A percentile compares a stretch with the other conserved stretches of the same genome.
phyloP scores from a whole-genome alignment of 345 rosid species.

The Linum trigynum region DNA sequence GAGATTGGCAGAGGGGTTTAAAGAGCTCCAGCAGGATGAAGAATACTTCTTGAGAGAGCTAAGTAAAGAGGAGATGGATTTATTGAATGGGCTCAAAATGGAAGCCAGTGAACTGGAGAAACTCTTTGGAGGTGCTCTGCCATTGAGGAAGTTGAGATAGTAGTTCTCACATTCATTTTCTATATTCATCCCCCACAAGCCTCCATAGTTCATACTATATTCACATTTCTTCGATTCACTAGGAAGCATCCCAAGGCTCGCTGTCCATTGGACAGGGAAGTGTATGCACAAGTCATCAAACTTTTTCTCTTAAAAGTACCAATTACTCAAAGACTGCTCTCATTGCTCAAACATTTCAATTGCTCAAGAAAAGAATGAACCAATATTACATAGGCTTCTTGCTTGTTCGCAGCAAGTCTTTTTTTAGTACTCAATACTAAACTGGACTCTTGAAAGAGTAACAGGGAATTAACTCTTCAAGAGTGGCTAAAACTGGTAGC shows the following conservation, averaged over 20 bases:
- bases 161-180: background rate
- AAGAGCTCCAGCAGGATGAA: slow-evolving; percentile 56
- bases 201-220: background rate
- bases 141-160: slow-evolving; percentile 65
- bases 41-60: slow-evolving; percentile 51
- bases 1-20: slow-evolving; percentile 67
- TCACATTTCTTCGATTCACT: background rate
- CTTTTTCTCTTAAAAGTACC: too few species aligned
- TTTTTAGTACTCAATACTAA: too few species aligned
- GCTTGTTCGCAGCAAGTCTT: too few species aligned
- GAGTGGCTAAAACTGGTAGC: slow-evolving; percentile 68
- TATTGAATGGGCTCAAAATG: slow-evolving; percentile 61
- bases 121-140: slow-evolving; percentile 63
- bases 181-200: background rate
- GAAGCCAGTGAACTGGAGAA: slow-evolving; percentile 76
- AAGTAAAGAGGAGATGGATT: slow-evolving; percentile 71
- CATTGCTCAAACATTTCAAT: background rate
- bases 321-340: background rate
- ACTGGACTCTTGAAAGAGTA: background rate
- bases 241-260: too few species aligned
- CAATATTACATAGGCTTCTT: background rate
- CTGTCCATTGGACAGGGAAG: too few species aligned
- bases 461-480: slow-evolving; percentile 19
- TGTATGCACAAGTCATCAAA: too few species aligned
- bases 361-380: background rate